These are phyloP conservation scores for Scorias spongiosa DNA, from an alignment of 2,329 filamentous ascomycete genomes.

Conservation along the genomic window DNA sequence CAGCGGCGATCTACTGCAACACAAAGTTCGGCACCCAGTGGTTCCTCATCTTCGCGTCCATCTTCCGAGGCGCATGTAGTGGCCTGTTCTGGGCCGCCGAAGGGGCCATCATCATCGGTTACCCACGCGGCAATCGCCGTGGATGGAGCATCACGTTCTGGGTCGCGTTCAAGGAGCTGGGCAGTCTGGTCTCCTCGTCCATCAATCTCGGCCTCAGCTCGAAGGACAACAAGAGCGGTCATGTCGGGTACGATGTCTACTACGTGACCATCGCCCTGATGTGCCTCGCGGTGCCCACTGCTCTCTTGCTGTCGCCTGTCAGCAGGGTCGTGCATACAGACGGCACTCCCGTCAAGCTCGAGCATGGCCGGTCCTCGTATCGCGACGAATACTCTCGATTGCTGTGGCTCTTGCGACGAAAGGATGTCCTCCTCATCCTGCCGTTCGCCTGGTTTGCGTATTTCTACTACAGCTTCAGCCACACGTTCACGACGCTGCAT, in stretches of 20 bases:
- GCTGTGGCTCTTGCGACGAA: slow-evolving; percentile 20
- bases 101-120: slow-evolving; percentile 35
- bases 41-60: slow-evolving; percentile 36
- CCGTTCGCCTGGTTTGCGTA: slow-evolving; percentile 31
- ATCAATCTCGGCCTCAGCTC: slow-evolving; percentile 34
- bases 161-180: slow-evolving; percentile 36
- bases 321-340: slow-evolving; percentile 29
- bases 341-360: slow-evolving; percentile 23
- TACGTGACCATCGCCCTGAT: slow-evolving; percentile 30
- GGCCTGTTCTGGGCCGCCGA: slow-evolving; percentile 38
- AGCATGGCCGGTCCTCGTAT: slow-evolving; percentile 19
- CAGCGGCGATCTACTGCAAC: slow-evolving; percentile 34
- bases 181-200: slow-evolving; percentile 32
- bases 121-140: slow-evolving; percentile 17
- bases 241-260: slow-evolving; percentile 24
- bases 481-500: too few species aligned
- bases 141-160: slow-evolving; percentile 27
- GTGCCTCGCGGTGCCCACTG: slow-evolving; percentile 22
- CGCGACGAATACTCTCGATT: slow-evolving; percentile 19
- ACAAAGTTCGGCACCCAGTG: slow-evolving; percentile 37
- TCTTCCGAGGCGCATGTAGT: slow-evolving; percentile 33
- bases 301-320: slow-evolving; percentile 24
- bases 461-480: slow-evolving; percentile 12
- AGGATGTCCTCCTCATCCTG: slow-evolving; percentile 24
- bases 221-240: slow-evolving; percentile 23